Conservation (phyloP, 2,329 filamentous ascomycete species). For the Amauroascus niger region DNA sequence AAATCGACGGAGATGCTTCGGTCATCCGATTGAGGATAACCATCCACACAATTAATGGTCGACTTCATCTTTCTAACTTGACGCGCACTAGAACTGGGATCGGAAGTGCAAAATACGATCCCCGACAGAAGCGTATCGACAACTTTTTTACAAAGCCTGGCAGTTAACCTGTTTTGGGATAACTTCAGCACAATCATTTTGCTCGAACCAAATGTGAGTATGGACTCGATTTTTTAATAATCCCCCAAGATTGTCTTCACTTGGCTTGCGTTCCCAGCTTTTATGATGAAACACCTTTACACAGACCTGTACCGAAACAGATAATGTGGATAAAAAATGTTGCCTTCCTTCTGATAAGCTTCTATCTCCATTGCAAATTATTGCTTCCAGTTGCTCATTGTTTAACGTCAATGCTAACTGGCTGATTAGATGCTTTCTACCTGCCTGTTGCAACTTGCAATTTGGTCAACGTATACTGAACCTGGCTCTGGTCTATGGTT, state of each 20-base stretch:
- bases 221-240: slow-evolving; percentile 11
- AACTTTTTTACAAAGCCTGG: slow-evolving; percentile 59
- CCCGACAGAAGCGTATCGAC: slow-evolving; percentile 64
- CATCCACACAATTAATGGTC: slow-evolving; percentile 57
- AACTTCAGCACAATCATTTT: not conserved
- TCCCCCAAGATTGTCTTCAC: not conserved
- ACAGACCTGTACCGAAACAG: slow-evolving; percentile 57
- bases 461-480: not conserved
- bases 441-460: not conserved
- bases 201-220: slow-evolving; percentile 11
- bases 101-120: slow-evolving; percentile 66
- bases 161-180: not conserved
- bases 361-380: not conserved
- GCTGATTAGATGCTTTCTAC: not conserved
- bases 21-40: slow-evolving; percentile 37
- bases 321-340: slow-evolving; percentile 41
- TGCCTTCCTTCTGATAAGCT: slow-evolving; percentile 17
- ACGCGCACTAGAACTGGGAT: slow-evolving; percentile 76
- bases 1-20: not conserved
- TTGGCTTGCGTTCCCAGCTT: slow-evolving; percentile 18
- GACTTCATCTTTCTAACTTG: slow-evolving; percentile 60
- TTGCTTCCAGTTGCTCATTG: not conserved
- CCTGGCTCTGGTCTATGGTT: too few relatives aligned
- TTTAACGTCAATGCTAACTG: not conserved
- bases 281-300: slow-evolving; percentile 49